Evolutionary conservation across 805 yeast species (phyloP).

Genomic region (Candida maesae): DNA sequence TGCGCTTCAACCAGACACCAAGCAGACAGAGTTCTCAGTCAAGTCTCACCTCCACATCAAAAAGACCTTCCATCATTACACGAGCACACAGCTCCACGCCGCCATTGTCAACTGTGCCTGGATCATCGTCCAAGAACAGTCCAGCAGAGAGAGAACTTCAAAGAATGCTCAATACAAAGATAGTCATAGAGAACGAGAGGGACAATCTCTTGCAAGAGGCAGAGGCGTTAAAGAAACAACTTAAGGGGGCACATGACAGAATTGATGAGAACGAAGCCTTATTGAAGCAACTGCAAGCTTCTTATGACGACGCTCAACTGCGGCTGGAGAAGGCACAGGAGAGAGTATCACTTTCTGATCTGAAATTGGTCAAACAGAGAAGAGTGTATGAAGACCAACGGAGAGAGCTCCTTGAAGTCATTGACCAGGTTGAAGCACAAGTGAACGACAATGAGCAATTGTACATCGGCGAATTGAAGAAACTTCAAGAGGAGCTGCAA

Average conservation of each 20-base stretch:
- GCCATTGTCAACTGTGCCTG: constrained; percentile 3
- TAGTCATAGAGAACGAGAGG: constrained; percentile 21
- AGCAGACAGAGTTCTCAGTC: constrained; percentile 6
- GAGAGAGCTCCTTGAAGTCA: constrained; percentile 54
- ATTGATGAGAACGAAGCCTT: constrained; percentile 22
- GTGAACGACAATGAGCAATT: constrained; percentile 52
- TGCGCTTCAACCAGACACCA: constrained; percentile 18
- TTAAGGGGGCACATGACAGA: constrained; percentile 22
- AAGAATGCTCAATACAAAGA: constrained; percentile 16
- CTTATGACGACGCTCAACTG: constrained; percentile 6
- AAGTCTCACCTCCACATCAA: constrained; percentile 8
- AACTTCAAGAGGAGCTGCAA: constrained; percentile 28
- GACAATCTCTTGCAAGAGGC: constrained; percentile 39
- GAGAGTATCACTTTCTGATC: constrained; percentile 31
- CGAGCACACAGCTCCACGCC: constrained; percentile 12
- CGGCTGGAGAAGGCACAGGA: constrained; percentile 18
- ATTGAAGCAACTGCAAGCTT: constrained; percentile 14
- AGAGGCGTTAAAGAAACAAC: constrained; percentile 9
- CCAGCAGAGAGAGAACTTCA: constrained; percentile 21
- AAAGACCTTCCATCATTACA: not conserved
- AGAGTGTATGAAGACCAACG: constrained; percentile 48
- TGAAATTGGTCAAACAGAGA: constrained; percentile 43
- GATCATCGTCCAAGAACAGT: constrained; percentile 1
- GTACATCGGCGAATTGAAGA: constrained; percentile 43
- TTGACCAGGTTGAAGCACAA: constrained; percentile 51